Conservation (phyloP, 192 early-diverging fungal species). For the Haplosporangium gracile region DNA sequence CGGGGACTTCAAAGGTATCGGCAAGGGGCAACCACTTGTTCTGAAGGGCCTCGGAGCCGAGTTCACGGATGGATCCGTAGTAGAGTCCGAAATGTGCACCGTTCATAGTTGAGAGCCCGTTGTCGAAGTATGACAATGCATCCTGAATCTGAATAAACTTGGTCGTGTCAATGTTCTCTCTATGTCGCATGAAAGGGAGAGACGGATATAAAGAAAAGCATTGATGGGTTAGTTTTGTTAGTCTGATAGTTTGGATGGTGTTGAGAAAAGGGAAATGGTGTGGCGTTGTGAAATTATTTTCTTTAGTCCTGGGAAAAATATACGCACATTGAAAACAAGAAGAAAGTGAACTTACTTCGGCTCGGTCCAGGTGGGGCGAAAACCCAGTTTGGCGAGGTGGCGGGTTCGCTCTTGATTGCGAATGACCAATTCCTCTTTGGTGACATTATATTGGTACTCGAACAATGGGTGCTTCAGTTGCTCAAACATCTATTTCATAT, state of each 20-base stretch:
- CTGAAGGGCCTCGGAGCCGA: conserved; percentile 22
- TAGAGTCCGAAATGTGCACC: conserved; percentile 24
- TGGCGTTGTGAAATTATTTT: not conserved
- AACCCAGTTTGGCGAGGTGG: not conserved
- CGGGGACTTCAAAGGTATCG: conserved; percentile 23
- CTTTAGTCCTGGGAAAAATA: not conserved
- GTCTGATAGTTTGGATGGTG: not conserved
- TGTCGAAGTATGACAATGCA: conserved; percentile 23
- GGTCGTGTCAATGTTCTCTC: not conserved
- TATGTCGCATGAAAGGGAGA: not conserved
- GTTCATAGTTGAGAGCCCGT: conserved; percentile 8
- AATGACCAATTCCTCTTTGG: conserved; percentile 17
- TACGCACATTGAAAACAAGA: not conserved
- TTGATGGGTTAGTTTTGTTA: too few relatives aligned
- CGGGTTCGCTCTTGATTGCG: conserved; percentile 19
- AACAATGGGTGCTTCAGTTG: conserved; percentile 24
- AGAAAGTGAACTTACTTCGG: not conserved
- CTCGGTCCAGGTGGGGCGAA: conserved; percentile 11
- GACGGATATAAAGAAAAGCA: not conserved
- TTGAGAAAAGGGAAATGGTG: not conserved
- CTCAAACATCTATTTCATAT: conserved; percentile 3
- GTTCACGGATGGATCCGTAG: conserved; percentile 23
- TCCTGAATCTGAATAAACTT: conserved; percentile 9
- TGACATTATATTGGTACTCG: conserved; percentile 28
- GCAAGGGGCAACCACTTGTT: conserved; percentile 17